Evolutionary conservation across 345 rosid species (phyloP).

Genomic region (Melastoma malabathricum): DNA sequence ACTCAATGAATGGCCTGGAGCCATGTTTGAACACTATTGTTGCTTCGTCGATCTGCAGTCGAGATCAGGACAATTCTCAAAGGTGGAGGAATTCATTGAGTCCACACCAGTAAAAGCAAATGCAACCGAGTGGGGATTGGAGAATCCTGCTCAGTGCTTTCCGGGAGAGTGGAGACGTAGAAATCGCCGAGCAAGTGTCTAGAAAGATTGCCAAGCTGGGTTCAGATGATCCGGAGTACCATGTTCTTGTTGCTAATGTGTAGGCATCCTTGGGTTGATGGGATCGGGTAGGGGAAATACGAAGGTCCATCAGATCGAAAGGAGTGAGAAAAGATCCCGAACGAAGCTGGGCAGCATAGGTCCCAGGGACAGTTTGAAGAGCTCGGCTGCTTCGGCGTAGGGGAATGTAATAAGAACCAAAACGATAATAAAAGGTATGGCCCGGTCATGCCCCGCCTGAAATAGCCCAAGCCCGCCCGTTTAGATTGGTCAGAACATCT

Average conservation of each 20-base stretch:
- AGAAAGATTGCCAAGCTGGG: conserved; percentile 36
- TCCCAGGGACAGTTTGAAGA: too few species aligned
- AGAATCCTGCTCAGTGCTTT: conserved; percentile 62
- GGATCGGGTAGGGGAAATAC: conserved; percentile 43
- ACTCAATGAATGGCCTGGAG: conserved; percentile 34
- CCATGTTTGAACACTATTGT: conserved; percentile 61
- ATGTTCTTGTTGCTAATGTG: conserved; percentile 50
- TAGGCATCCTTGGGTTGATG: conserved; percentile 49
- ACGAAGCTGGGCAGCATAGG: conserved; percentile 45
- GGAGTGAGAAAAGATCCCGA: conserved; percentile 51
- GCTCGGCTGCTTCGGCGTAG: too few species aligned
- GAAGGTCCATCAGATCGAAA: conserved; percentile 40
- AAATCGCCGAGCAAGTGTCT: conserved; percentile 45
- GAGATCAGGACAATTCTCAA: conserved; percentile 40
- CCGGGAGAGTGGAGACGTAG: conserved; percentile 29
- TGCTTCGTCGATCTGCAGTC: conserved; percentile 64
- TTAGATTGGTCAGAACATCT: too few species aligned
- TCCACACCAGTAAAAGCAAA: conserved; percentile 56
- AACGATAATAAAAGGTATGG: too few species aligned
- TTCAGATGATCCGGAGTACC: conserved; percentile 42
- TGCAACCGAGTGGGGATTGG: conserved; percentile 52
- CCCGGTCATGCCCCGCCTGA: too few species aligned
- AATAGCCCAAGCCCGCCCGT: too few species aligned
- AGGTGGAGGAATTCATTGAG: conserved; percentile 31
- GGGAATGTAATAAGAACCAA: too few species aligned